These are phyloP conservation scores for Russula sp. DNA, from an alignment of 768 basidiomycete species.

Conservation along the genomic window DNA sequence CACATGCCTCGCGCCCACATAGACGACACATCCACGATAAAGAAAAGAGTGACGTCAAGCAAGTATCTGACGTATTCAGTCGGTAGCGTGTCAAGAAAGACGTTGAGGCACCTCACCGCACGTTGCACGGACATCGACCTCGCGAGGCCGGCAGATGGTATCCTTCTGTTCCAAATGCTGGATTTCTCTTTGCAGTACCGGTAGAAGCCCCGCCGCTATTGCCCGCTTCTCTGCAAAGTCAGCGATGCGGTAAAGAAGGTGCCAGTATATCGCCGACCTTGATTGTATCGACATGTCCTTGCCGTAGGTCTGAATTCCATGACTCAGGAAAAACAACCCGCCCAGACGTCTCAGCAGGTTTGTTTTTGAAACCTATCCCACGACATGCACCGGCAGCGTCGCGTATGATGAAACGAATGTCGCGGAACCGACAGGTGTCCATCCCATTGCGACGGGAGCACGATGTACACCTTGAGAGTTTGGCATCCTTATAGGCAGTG, in stretches of 20 bases:
- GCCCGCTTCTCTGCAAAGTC: constrained; percentile 41
- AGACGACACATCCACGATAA: constrained; percentile 82
- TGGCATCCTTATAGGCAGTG: constrained; percentile 24
- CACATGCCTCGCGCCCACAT: constrained; percentile 86
- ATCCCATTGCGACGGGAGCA: constrained; percentile 83
- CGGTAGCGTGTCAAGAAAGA: constrained; percentile 15
- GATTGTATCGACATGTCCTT: constrained; percentile 50
- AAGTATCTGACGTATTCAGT: constrained; percentile 59
- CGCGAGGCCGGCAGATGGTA: constrained; percentile 65
- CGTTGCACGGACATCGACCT: constrained; percentile 78
- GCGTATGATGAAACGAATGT: constrained; percentile 68
- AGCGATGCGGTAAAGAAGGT: constrained; percentile 14
- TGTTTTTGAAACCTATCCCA: constrained; percentile 50
- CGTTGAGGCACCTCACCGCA: constrained; percentile 52
- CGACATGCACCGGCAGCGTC: constrained; percentile 49
- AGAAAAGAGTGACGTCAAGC: constrained; percentile 88
- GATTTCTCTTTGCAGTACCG: constrained; percentile 58
- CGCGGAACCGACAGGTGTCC: constrained; percentile 80
- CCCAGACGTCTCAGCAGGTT: constrained; percentile 4
- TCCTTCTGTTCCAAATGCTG: constrained; percentile 47
- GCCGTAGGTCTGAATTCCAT: constrained; percentile 28
- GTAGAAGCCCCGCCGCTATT: constrained; percentile 61
- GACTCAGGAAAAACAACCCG: constrained; percentile 11
- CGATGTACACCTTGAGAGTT: constrained; percentile 73
- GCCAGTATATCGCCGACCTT: constrained; percentile 36